Evolutionary conservation across 495 filamentous ascomycete genomes (phyloP).

Genomic region (Hypoxylon crocopeplum): DNA sequence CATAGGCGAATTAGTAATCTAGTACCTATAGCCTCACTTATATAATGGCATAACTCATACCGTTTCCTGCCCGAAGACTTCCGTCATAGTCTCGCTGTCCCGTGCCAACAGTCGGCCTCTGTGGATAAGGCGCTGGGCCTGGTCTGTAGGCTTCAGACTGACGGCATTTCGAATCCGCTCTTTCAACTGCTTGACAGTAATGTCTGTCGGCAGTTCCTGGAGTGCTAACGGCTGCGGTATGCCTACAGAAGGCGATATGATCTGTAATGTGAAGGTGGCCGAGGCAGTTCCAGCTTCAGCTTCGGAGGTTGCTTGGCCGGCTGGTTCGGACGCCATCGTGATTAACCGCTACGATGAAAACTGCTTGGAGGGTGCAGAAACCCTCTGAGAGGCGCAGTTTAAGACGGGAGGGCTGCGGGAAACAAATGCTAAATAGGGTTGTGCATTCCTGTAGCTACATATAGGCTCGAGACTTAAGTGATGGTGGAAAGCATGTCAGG

Average conservation of each 20-base stretch:
- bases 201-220: conserved; percentile 56
- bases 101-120: conserved; percentile 64
- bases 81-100: conserved; percentile 61
- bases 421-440: conserved; percentile 9
- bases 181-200: conserved; percentile 67
- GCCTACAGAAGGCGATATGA: conserved; percentile 69
- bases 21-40: neutral
- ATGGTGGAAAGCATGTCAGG: conserved; percentile 32
- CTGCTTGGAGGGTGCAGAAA: neutral
- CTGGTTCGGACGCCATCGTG: conserved; percentile 37
- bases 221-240: conserved; percentile 62
- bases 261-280: conserved; percentile 60
- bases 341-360: neutral
- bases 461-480: conserved; percentile 13
- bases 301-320: conserved; percentile 19
- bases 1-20: conserved; percentile 15
- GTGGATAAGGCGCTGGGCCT: conserved; percentile 70
- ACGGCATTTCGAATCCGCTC: conserved; percentile 62
- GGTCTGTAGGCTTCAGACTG: conserved; percentile 59
- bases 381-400: too few relatives aligned
- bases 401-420: too few relatives aligned
- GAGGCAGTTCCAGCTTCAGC: conserved; percentile 23
- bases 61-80: conserved; percentile 62
- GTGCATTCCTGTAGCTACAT: conserved; percentile 9
- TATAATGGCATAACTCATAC: conserved; percentile 50